Evolutionary conservation across 768 basidiomycete genomes (phyloP), one percentile per base, ranked within the genome.

Genomic region (Phanerochaete carnosa): DNA sequence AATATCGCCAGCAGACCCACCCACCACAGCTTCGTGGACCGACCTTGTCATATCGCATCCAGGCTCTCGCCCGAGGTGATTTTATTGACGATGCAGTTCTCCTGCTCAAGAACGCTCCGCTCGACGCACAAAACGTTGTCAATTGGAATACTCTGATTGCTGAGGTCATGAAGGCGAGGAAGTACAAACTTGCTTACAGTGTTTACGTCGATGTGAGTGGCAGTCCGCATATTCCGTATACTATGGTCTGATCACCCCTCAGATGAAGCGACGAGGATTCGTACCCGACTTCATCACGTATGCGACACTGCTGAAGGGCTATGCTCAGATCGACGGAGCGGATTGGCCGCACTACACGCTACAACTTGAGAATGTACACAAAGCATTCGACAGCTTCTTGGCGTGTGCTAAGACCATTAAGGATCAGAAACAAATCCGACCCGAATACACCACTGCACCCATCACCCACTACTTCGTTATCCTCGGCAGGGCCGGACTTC

Each of bases 181-280:
- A 80, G 45, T 88, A 78, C 68, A 80, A 85, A 37, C 72, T 89
- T 32, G 83, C 82, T 0, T 89, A 86, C 63, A 70, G 79, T n/a
- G 74, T 94, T 32, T 94, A 82, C 70, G 74, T 76, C 46, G 90
- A 94, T 61, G 92, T 93, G 46, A 33, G 63, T 58, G 64, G 30
- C 51, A 33, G 16, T 23, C 7, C 11, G 32, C 49, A 8, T 52
- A 7, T 23, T 5, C 19, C 11, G 2, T 52, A 8, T 52, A 2
- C 29, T 13, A 5, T n/a, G 39, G 19, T 19, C 28, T 52, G 12
- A 32, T 1, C n/a, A 22, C 33, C 30, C 12, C 32, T 35, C 62
- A 94, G 92, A 92, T 94, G 91, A 94, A 92, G 73, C 82, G 91
- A 33, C 83, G 93, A 46, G 89, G 90, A 1, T 87, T 92, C 68